phyloP scores from a whole-genome alignment of 1,284 basidiomycete species.

The Apiotrichum montevideense region DNA sequence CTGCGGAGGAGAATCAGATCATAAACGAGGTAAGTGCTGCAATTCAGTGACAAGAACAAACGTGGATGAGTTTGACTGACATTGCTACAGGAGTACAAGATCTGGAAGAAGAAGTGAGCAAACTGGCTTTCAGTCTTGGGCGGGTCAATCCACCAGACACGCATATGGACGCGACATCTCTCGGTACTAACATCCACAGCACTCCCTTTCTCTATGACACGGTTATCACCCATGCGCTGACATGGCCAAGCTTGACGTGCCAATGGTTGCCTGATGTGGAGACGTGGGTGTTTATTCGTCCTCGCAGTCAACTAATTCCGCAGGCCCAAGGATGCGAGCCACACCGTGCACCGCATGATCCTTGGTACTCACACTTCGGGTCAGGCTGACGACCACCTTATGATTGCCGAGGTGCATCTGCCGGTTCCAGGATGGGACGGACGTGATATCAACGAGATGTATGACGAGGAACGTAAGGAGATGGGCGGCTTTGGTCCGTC shows the following conservation, averaged over 20 bases:
- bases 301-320: conserved; percentile 6
- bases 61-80: conserved; percentile 5
- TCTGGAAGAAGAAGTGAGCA: conserved; percentile 70
- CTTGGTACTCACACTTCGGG: conserved; percentile 97
- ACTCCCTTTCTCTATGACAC: conserved; percentile 95
- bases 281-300: conserved; percentile 54
- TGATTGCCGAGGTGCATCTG: conserved; percentile 90
- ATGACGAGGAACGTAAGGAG: conserved; percentile 90
- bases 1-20: conserved; percentile 65
- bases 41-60: not conserved
- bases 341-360: conserved; percentile 86
- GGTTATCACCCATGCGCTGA: conserved; percentile 93
- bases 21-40: conserved; percentile 71
- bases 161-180: too few species aligned
- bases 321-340: conserved; percentile 73
- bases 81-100: conserved; percentile 50
- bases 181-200: conserved; percentile 22
- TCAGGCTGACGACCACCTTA: conserved; percentile 89
- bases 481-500: conserved; percentile 77
- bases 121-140: too few species aligned
- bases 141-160: too few species aligned
- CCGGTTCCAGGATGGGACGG: conserved; percentile 59
- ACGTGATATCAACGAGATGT: conserved; percentile 67
- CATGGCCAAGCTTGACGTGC: conserved; percentile 96
- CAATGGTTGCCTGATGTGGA: conserved; percentile 99